Percentiles rank a stretch among this genome's conserved stretches.
These are phyloP conservation scores for Saccharomycopsis javanensis DNA, from an alignment of 805 yeast genomes.

Conservation along the genomic window DNA sequence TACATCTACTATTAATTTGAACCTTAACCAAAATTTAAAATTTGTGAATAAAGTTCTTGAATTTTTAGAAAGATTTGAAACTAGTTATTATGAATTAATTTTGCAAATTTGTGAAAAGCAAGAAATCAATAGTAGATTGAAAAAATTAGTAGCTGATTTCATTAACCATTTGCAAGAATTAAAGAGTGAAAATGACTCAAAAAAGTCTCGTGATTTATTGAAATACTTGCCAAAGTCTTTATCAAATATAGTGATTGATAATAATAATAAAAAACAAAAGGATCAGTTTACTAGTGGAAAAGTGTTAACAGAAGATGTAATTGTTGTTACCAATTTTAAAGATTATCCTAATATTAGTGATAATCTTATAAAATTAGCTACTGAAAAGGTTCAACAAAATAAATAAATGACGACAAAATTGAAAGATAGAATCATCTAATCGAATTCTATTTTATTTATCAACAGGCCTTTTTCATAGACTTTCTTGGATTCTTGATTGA, in stretches of 20 bases:
- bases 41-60: conserved; percentile 2
- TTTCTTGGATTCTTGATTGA: too few species aligned
- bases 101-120: conserved; percentile 8
- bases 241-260: conserved; percentile 3
- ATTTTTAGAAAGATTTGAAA: conserved; percentile 13
- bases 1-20: conserved; percentile 3
- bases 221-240: conserved; percentile 11
- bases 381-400: background rate
- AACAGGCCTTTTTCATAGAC: background rate
- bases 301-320: background rate
- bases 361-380: background rate
- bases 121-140: conserved; percentile 5
- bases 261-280: background rate
- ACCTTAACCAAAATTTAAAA: conserved; percentile 6
- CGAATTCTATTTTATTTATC: background rate
- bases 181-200: conserved; percentile 5
- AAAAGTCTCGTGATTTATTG: background rate
- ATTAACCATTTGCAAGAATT: conserved; percentile 7
- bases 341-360: background rate
- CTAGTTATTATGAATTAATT: conserved; percentile 11
- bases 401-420: background rate
- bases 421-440: too few species aligned
- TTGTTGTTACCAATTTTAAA: background rate
- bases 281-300: background rate
- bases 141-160: conserved; percentile 9